Evolutionary conservation across 1,284 basidiomycete genomes (phyloP).

Genomic region (Naganishia sp.): DNA sequence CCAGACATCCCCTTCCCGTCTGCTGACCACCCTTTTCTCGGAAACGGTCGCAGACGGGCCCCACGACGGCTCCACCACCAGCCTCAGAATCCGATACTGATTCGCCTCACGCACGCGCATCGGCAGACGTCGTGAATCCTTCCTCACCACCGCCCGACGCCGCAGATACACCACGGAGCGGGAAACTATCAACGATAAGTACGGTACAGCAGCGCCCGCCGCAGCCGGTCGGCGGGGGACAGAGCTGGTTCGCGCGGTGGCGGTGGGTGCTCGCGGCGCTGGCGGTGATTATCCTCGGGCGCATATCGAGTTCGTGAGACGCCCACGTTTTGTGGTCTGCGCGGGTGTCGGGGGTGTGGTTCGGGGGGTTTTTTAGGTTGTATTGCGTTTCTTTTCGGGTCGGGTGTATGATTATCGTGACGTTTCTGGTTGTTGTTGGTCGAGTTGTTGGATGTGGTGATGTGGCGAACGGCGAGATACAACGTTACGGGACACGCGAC

Average conservation of each 20-base stretch:
- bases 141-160: neutral
- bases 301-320: slow-evolving; percentile 31
- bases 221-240: neutral
- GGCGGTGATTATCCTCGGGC: slow-evolving; percentile 31
- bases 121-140: neutral
- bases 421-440: too few species aligned
- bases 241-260: slow-evolving; percentile 30
- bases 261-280: slow-evolving; percentile 32
- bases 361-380: too few species aligned
- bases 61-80: too few species aligned
- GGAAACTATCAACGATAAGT: neutral
- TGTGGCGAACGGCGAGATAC: too few species aligned
- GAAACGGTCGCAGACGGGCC: slow-evolving; percentile 14
- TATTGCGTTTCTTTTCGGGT: too few species aligned
- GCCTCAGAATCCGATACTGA: neutral
- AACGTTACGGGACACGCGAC: too few species aligned
- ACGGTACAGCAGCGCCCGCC: neutral
- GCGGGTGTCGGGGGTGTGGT: too few species aligned
- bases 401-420: too few species aligned
- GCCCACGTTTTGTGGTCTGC: neutral
- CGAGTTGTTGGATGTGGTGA: too few species aligned
- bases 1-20: slow-evolving; percentile 3
- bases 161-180: neutral
- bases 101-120: neutral
- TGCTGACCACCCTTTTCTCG: slow-evolving; percentile 4